These are phyloP conservation scores for Calonectria henricotiae DNA, from an alignment of 2,329 filamentous ascomycete genomes.

Conservation along the genomic window DNA sequence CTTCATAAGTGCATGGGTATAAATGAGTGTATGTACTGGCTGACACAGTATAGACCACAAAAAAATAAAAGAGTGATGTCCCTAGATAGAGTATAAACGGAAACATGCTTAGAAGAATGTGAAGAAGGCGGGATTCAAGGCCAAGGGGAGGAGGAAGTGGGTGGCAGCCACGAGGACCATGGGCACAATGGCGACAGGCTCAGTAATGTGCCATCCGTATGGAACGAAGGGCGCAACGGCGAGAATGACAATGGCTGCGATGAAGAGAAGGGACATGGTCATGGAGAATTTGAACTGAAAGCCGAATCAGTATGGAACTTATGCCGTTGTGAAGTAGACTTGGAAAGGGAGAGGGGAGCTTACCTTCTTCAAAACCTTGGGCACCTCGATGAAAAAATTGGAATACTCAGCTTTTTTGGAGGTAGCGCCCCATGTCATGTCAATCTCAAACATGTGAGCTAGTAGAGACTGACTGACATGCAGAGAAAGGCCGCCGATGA, in stretches of 20 bases:
- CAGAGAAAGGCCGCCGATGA: conserved; percentile 85
- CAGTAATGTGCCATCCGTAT: conserved; percentile 76
- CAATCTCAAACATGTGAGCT: conserved; percentile 87
- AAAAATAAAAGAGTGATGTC: conserved; percentile 9
- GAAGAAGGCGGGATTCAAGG: conserved; percentile 85
- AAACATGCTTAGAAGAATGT: conserved; percentile 66
- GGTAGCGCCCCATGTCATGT: conserved; percentile 91
- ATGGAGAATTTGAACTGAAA: conserved; percentile 81
- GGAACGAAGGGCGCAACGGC: conserved; percentile 77
- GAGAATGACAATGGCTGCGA: conserved; percentile 76
- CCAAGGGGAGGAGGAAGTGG: conserved; percentile 81
- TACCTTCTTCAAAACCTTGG: conserved; percentile 83
- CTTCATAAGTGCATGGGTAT: conserved; percentile 21
- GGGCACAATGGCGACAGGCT: conserved; percentile 84
- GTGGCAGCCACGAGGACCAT: conserved; percentile 80
- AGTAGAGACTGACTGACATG: conserved; percentile 87
- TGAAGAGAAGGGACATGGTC: conserved; percentile 72
- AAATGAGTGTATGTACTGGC: conserved; percentile 12
- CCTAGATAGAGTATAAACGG: neutral
- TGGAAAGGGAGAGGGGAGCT: conserved; percentile 63
- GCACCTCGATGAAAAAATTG: conserved; percentile 89
- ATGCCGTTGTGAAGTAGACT: neutral
- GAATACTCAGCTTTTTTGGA: conserved; percentile 86
- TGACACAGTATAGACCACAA: conserved; percentile 24
- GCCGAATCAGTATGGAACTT: conserved; percentile 41